Evolutionary conservation across 2,329 filamentous ascomycete genomes (phyloP), one percentile per base, ranked within the genome.

Genomic region (Trichoderma sp.): DNA sequence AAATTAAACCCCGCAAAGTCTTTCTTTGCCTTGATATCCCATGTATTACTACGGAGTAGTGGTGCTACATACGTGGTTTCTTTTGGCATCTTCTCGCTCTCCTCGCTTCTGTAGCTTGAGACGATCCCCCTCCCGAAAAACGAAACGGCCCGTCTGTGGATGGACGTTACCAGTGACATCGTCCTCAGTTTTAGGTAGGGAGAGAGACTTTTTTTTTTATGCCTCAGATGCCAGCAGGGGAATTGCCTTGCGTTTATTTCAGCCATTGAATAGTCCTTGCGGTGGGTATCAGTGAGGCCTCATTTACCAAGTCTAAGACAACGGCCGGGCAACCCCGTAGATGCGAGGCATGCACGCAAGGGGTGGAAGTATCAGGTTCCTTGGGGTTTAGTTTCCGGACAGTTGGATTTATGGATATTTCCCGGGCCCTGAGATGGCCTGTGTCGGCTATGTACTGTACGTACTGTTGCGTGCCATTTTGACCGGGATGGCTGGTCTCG

Each of bases 401-500:
- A 58, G n/a, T 32, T 58, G 56, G 56, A 58, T 42, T 42, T 17
- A 10, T 8, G 35, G 35, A 42, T 19, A 58, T 42, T 58, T 42
- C 35, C 35, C 25, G 35, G 56, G 9, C 6, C 54, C 54, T 58
- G 34, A 29, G 34, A 42, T 58, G 54, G 54, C 54, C 54, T 39
- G 54, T 58, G 34, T 22, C 48, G 25, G 48, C 54, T 48, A 48
- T 58, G 13, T 39, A 27, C 34, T 29, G 25, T 37, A n/a, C n/a
- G n/a, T n/a, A n/a, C n/a, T n/a, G n/a, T 29, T 25, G 35, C 17
- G 8, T 39, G 34, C 35, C 42, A n/a, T 22, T n/a, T 53, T n/a
- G 56, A 63, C 59, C 32, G 39, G 59, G 45, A 63, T 63, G 19
- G 27, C 19, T 29, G 59, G 45, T 48, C 45, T 52, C n/a, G 59